These are phyloP conservation scores for Fusarium sp. DNA, from an alignment of 2,329 filamentous ascomycete species.

Conservation along the genomic window DNA sequence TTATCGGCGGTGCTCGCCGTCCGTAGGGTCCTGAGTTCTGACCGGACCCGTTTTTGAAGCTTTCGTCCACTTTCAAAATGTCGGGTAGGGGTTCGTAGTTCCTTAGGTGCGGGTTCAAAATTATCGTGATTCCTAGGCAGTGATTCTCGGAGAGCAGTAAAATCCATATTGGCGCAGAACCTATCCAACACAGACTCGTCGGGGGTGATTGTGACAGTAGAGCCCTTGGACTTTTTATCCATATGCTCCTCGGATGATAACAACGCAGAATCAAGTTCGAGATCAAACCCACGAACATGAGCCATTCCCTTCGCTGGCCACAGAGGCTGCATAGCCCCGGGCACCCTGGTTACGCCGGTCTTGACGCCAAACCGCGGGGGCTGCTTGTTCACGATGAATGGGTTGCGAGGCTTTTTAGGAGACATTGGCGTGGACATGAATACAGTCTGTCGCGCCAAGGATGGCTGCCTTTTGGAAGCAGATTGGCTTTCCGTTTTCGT, in stretches of 20 bases:
- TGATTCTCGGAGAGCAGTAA: conserved; percentile 41
- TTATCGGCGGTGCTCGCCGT: conserved; percentile 2
- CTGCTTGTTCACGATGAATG: conserved; percentile 43
- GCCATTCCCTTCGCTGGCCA: conserved; percentile 75
- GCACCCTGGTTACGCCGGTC: conserved; percentile 64
- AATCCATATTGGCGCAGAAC: conserved; percentile 40
- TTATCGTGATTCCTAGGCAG: conserved; percentile 48
- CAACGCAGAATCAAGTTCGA: not conserved
- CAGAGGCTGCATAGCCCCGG: conserved; percentile 71
- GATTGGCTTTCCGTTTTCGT: conserved; percentile 30
- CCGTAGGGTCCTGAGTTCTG: conserved; percentile 53
- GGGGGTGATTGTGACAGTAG: conserved; percentile 51
- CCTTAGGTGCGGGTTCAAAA: conserved; percentile 56
- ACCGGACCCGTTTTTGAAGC: conserved; percentile 59
- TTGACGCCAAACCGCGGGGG: conserved; percentile 56
- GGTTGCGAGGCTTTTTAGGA: conserved; percentile 53
- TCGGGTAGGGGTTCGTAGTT: conserved; percentile 63
- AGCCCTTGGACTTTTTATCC: conserved; percentile 61
- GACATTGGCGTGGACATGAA: conserved; percentile 65
- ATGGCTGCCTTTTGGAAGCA: conserved; percentile 34
- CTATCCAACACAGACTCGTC: conserved; percentile 56
- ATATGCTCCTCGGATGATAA: not conserved
- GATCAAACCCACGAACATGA: conserved; percentile 65
- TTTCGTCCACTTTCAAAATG: conserved; percentile 67
- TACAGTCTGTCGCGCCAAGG: conserved; percentile 50